Base-by-base conservation (phyloP, 1,139 yeast genomes). In the Meyerozyma elateridarum region DNA sequence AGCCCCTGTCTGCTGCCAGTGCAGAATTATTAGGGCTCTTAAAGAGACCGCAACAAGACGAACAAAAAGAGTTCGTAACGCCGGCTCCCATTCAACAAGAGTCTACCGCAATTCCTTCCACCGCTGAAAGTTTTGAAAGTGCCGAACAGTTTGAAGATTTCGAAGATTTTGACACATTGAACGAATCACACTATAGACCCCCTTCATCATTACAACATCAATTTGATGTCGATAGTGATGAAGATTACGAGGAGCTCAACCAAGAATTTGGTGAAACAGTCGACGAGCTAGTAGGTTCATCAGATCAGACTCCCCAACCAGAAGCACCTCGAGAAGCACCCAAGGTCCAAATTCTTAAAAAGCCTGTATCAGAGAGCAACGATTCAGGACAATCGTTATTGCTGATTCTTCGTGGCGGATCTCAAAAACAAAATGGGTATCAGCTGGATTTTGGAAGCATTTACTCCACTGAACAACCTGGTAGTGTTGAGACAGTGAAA, bases 91-190 rank as follows among this genome's bases (percentile, higher is more conserved):
- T 13, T 36, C 29, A 24, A 41, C 43, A 21, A 34, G 38, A 17
- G 41, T 15, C 27, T 4, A 13, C 14, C n/a, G 17, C 18, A 4
- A 19, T 9, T 19, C 9, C n/a, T n/a, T n/a, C n/a, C n/a, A n/a
- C 39, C 15, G 38, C 42, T 30, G 52, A 45, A 15, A 38, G 42
- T 13, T 48, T 46, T 20, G 56, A 54, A 29, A 43, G 49, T 25
- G 60, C 61, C 34, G 70, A 64, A 22, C 60, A 63, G 36, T 64
- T 64, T 39, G 66, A 61, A 28, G 61, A 62, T 33, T 57, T 49
- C 33, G 59, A 58, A 26, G 61, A 58, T 29, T 53, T 49, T 36
- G 58, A 52, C 18, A 52, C 50, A 20, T 45, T 54, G 29, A 48
- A 56, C 31, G 51, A 51, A 24, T 24, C 27, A 2, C 15, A 17